Percentiles rank a stretch among this genome's conserved stretches.
Evolutionary conservation across 164 flowering plant species (phyloP).

Genomic region (Nymphaea thermarum): DNA sequence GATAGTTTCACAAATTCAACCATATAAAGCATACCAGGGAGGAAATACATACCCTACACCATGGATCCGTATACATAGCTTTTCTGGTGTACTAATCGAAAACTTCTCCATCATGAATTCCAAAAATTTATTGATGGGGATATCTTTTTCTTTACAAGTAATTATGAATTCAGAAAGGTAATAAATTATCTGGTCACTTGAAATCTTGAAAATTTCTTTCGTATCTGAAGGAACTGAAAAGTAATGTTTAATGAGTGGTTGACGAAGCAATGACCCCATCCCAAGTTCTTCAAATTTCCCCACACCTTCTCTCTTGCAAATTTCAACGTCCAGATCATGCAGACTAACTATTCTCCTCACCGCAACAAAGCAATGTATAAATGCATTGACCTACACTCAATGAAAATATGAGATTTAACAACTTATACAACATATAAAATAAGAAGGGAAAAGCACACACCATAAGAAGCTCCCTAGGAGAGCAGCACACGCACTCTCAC

Average conservation of each 20-base stretch:
- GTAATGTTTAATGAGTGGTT: slow-evolving; percentile 67
- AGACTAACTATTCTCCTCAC: slow-evolving; percentile 55
- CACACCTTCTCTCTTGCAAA: slow-evolving; percentile 71
- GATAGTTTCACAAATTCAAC: not conserved
- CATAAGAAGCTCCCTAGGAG: too few relatives aligned
- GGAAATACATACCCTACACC: slow-evolving; percentile 53
- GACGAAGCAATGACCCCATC: slow-evolving; percentile 72
- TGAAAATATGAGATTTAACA: not conserved
- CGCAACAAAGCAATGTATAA: slow-evolving; percentile 77
- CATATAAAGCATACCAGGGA: not conserved
- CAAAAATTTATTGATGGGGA: slow-evolving; percentile 41
- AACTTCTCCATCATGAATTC: slow-evolving; percentile 44
- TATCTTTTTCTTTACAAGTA: slow-evolving; percentile 10
- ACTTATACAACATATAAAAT: not conserved
- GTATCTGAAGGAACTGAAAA: slow-evolving; percentile 39
- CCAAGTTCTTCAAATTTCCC: slow-evolving; percentile 65
- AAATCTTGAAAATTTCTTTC: slow-evolving; percentile 37
- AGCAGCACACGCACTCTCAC: too few relatives aligned
- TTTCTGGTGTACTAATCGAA: slow-evolving; percentile 28
- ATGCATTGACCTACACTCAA: slow-evolving; percentile 49
- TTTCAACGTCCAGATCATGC: slow-evolving; percentile 60
- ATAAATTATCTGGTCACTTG: slow-evolving; percentile 41
- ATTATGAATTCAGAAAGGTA: slow-evolving; percentile 31
- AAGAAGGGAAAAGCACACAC: not conserved
- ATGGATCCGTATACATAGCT: slow-evolving; percentile 65